Percentiles rank a stretch among this genome's conserved stretches.
These are phyloP conservation scores for Syzygium malaccense DNA, from an alignment of 441 rosid genomes.

Conservation along the genomic window DNA sequence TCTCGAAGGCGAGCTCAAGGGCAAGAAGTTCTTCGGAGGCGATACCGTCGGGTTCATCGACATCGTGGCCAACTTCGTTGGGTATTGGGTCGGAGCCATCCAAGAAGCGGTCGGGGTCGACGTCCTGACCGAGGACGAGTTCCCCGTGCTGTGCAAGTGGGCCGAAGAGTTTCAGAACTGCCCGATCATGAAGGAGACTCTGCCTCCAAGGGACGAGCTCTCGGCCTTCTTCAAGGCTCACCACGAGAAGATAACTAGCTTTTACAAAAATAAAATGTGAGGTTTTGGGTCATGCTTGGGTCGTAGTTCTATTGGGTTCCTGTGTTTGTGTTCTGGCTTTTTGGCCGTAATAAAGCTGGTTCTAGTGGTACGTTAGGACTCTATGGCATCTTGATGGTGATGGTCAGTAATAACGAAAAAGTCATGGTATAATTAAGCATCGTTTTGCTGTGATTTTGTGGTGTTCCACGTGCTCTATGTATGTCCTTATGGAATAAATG, in stretches of 20 bases:
- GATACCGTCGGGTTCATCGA: conserved; percentile 33
- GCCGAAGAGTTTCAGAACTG: conserved; percentile 15
- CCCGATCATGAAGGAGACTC: conserved; percentile 23
- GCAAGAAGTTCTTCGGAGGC: conserved; percentile 37
- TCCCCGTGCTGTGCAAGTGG: conserved; percentile 28
- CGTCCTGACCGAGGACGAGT: conserved; percentile 22
- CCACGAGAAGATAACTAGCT: not conserved
- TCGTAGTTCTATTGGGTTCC: not conserved
- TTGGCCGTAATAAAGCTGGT: not conserved
- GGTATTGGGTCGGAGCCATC: conserved; percentile 13
- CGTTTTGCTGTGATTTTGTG: too few relatives aligned
- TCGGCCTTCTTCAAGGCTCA: conserved; percentile 6
- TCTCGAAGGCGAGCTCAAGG: conserved; percentile 43
- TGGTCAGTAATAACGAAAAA: too few relatives aligned
- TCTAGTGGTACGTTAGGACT: not conserved
- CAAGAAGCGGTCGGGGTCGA: conserved; percentile 21
- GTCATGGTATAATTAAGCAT: too few relatives aligned
- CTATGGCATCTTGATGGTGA: too few relatives aligned
- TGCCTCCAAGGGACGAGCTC: conserved; percentile 41
- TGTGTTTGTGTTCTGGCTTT: not conserved
- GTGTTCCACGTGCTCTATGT: too few relatives aligned
- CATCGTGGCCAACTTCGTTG: conserved; percentile 19
- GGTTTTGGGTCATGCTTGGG: not conserved
- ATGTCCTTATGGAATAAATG: too few relatives aligned
- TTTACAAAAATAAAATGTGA: not conserved